Evolutionary conservation across 2,329 filamentous ascomycete genomes (phyloP).

Genomic region (Colletotrichum spinosum): DNA sequence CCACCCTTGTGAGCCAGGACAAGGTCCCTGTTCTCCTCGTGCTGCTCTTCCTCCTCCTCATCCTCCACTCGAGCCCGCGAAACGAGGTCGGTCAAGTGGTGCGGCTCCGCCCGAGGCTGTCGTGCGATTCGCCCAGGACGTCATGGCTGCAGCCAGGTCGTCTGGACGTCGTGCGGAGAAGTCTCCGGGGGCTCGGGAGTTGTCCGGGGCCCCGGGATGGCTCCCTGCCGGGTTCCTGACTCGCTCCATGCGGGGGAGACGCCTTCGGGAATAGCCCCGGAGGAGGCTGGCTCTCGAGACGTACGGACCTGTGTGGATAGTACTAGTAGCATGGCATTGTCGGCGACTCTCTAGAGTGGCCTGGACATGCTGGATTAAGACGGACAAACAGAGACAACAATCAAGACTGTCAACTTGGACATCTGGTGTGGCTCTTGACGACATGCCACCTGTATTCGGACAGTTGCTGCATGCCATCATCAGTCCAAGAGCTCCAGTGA

Average conservation of each 20-base stretch:
- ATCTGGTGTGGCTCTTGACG: too few relatives aligned
- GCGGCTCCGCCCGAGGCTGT: conserved; percentile 8
- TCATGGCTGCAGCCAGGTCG: neutral
- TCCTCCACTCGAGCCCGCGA: conserved; percentile 9
- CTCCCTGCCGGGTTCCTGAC: conserved; percentile 12
- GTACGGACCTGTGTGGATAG: too few relatives aligned
- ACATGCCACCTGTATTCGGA: too few relatives aligned
- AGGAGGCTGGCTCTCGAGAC: too few relatives aligned
- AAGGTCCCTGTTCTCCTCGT: too few relatives aligned
- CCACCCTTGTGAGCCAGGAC: too few relatives aligned
- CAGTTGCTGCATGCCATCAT: too few relatives aligned
- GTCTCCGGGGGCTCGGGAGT: conserved; percentile 25
- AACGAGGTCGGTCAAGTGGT: conserved; percentile 16
- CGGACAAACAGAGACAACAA: too few relatives aligned
- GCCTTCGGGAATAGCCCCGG: conserved; percentile 6
- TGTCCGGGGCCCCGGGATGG: conserved; percentile 31
- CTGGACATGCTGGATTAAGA: neutral
- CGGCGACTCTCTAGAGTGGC: neutral
- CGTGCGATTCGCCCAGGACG: neutral
- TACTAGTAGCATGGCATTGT: neutral
- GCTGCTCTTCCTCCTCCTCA: neutral
- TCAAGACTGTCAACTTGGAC: too few relatives aligned
- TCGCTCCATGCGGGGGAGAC: conserved; percentile 19
- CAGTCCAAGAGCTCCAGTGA: too few relatives aligned
- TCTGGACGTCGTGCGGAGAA: conserved; percentile 13